Conservation (phyloP, 2,329 filamentous ascomycete species). For the Sarocladiaceae sp. region DNA sequence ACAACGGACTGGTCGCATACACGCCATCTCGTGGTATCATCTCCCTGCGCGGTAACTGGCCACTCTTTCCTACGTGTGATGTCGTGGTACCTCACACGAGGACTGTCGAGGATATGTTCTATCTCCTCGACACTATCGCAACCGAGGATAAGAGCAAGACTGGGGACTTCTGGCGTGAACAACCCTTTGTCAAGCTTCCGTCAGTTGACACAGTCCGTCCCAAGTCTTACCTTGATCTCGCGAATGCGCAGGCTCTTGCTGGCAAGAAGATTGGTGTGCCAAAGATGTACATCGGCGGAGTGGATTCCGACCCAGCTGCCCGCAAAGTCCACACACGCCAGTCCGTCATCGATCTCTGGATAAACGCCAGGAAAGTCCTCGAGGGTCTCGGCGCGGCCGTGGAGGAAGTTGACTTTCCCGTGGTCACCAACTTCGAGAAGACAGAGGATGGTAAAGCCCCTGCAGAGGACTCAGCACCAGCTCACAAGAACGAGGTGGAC, state of each 20-base stretch:
- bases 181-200: slow-evolving; percentile 39
- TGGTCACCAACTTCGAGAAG: slow-evolving; percentile 42
- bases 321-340: slow-evolving; percentile 15
- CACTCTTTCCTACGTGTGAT: slow-evolving; percentile 53
- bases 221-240: slow-evolving; percentile 27
- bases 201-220: slow-evolving; percentile 18
- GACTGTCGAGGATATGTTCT: slow-evolving; percentile 44
- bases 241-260: slow-evolving; percentile 25
- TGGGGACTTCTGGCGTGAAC: slow-evolving; percentile 54
- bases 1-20: slow-evolving; percentile 52
- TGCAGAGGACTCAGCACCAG: slow-evolving; percentile 25
- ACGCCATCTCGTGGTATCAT: slow-evolving; percentile 50
- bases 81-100: slow-evolving; percentile 49
- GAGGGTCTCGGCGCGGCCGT: slow-evolving; percentile 37
- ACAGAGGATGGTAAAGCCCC: slow-evolving; percentile 26
- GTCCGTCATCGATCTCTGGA: slow-evolving; percentile 22
- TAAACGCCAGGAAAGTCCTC: slow-evolving; percentile 28
- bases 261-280: slow-evolving; percentile 47
- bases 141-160: slow-evolving; percentile 32
- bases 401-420: slow-evolving; percentile 38
- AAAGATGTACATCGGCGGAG: slow-evolving; percentile 44
- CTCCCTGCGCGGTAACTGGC: slow-evolving; percentile 48
- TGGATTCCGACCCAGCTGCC: slow-evolving; percentile 16
- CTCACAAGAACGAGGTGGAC: slow-evolving; percentile 40
- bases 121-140: slow-evolving; percentile 43